Conservation (phyloP, 2,329 filamentous ascomycete species). For the Madurella mycetomatis region DNA sequence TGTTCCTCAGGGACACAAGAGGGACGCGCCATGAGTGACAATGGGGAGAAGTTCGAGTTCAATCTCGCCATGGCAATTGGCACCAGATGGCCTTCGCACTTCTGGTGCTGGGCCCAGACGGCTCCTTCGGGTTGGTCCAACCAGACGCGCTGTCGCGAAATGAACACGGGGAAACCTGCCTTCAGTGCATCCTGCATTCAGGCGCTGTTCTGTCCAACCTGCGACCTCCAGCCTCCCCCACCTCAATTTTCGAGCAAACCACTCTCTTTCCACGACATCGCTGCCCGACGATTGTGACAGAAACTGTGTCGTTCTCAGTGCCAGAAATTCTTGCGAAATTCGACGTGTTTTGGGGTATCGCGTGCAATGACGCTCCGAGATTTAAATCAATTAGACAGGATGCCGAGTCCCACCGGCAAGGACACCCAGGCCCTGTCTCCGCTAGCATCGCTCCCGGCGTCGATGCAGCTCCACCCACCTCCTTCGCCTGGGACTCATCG, state of each 20-base stretch:
- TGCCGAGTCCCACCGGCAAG: constrained; percentile 16
- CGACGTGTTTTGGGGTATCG: not conserved
- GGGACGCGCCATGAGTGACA: too few relatives aligned
- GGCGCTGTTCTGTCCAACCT: not conserved
- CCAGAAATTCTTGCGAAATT: not conserved
- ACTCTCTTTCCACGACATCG: not conserved
- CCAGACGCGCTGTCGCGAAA: constrained; percentile 20
- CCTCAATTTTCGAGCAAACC: not conserved
- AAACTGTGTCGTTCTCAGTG: not conserved
- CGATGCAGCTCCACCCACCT: constrained; percentile 48
- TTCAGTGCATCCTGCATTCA: constrained; percentile 6
- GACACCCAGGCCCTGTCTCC: constrained; percentile 10
- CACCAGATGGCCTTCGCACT: not conserved
- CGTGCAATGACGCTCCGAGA: constrained; percentile 16
- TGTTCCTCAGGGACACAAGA: too few relatives aligned
- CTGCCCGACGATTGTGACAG: not conserved
- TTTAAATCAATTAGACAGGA: constrained; percentile 18
- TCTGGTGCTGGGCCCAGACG: not conserved
- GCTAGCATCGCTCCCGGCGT: constrained; percentile 26
- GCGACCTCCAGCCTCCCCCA: not conserved
- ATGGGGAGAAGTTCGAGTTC: not conserved
- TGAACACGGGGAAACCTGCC: constrained; percentile 17
- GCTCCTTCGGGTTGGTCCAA: not conserved
- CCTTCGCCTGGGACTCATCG: constrained; percentile 63
- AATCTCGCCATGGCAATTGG: not conserved